Evolutionary conservation across 352 stramenopile species (phyloP), one percentile per base, ranked within the genome.

Genomic region (Thalassiosira livingstoniorum): DNA sequence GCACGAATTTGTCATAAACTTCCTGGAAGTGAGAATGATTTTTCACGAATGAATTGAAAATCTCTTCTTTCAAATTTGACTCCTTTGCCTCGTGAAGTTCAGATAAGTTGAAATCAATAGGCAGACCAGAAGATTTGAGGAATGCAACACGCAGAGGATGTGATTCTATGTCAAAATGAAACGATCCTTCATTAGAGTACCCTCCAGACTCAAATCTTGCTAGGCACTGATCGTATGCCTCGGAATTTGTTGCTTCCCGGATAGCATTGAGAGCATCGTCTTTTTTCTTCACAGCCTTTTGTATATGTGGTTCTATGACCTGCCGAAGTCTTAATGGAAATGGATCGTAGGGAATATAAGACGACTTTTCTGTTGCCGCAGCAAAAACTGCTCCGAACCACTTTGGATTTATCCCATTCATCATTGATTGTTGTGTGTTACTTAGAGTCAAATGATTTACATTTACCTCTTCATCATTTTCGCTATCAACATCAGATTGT

Each of bases 331-430:
- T 25, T 10, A 88, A 23, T 51, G 87, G 81, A 77, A 92, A 89
- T 4, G 87, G 87, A 75, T 86, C 58, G 45, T 65, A 76, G 0
- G 84, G 82, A 42, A 92, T 83, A 18, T 0, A 35, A 25, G 72
- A 23, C 57, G 84, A 74, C 60, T 75, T 64, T 3, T 87, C 54
- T 5, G 78, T 85, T 37, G 82, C 87, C 25, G 23, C 61, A 42
- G 87, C 61, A n/a, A 92, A 13, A 27, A 58, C 29, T 31, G 77
- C 39, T 39, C 87, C 84, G 78, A 92, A 92, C 87, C 87, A 92
- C 58, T 92, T 64, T 15, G 79, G 71, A n/a, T 83, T 83, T 45
- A 42, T 37, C 66, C 15, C 71, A 37, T 58, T 70, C 35, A 43
- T 77, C 47, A 25, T 58, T n/a, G 21, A 58, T 58, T 58, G 47